Conservation (phyloP, 2,329 filamentous ascomycete species). For the Plenodomus tracheiphilus region DNA sequence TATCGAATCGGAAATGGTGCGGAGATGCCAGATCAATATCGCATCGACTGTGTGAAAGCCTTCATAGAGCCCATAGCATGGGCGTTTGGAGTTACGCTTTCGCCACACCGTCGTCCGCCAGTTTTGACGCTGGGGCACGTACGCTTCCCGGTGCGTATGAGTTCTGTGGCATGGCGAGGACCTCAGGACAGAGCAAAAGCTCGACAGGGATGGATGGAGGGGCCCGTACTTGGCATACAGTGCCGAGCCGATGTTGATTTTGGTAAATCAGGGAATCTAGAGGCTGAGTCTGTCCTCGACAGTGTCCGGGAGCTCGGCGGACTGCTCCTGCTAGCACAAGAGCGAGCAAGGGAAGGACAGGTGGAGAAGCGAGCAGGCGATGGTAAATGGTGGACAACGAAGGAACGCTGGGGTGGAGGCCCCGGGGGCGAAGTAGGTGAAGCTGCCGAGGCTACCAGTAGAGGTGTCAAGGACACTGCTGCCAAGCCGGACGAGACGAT, state of each 20-base stretch:
- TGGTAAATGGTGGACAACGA: constrained; percentile 64
- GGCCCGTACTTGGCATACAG: constrained; percentile 60
- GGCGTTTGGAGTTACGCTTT: constrained; percentile 60
- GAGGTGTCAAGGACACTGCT: constrained; percentile 27
- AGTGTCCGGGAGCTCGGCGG: constrained; percentile 61
- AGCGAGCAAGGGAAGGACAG: constrained; percentile 60
- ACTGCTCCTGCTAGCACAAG: constrained; percentile 62
- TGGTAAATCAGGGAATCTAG: constrained; percentile 38
- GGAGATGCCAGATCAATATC: constrained; percentile 63
- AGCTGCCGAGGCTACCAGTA: constrained; percentile 27
- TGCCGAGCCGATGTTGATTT: constrained; percentile 60
- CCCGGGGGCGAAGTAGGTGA: constrained; percentile 50
- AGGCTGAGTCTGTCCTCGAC: constrained; percentile 51
- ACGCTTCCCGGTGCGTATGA: constrained; percentile 61
- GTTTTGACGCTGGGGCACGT: constrained; percentile 54
- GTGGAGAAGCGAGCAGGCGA: constrained; percentile 55
- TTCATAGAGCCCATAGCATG: constrained; percentile 63
- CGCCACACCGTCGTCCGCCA: constrained; percentile 51
- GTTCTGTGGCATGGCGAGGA: constrained; percentile 56
- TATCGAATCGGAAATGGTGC: constrained; percentile 60
- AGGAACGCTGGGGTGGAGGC: constrained; percentile 61
- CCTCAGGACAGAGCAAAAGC: constrained; percentile 58
- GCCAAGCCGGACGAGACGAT: constrained; percentile 34
- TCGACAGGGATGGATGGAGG: constrained; percentile 59
- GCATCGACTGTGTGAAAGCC: constrained; percentile 58